A percentile compares a stretch with the other conserved stretches of the same genome.
phyloP scores from a whole-genome alignment of 805 yeast genomes.

The Candida palmyrensis region DNA sequence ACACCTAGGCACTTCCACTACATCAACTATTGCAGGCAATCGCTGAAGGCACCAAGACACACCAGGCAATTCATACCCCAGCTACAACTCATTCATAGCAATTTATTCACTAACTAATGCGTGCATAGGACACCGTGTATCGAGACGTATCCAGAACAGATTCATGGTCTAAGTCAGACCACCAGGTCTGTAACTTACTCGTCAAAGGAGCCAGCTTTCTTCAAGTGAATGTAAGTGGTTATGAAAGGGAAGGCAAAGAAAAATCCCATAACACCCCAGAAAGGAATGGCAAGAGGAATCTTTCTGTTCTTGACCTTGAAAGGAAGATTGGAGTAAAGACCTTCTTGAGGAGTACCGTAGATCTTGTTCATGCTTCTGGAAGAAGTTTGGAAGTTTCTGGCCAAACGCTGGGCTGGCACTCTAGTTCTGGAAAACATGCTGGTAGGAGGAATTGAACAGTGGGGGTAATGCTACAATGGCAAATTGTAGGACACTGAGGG shows the following conservation, averaged over 20 bases:
- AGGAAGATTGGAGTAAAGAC: conserved; percentile 89
- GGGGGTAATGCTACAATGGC: neutral
- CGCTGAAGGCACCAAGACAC: too few relatives aligned
- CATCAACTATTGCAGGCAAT: too few relatives aligned
- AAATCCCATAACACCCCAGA: conserved; percentile 67
- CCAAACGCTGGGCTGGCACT: conserved; percentile 6
- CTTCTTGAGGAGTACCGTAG: conserved; percentile 42
- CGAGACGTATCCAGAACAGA: neutral
- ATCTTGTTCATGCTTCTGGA: conserved; percentile 30
- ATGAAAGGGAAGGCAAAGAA: conserved; percentile 63
- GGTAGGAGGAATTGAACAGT: too few relatives aligned
- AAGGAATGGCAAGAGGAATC: conserved; percentile 80
- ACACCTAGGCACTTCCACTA: too few relatives aligned
- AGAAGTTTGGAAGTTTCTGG: conserved; percentile 44
- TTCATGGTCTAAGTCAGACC: neutral
- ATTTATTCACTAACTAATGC: too few relatives aligned
- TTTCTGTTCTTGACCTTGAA: conserved; percentile 92
- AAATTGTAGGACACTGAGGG: too few relatives aligned
- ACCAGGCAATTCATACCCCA: too few relatives aligned
- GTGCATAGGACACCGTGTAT: neutral
- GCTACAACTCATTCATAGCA: too few relatives aligned
- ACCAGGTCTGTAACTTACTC: neutral
- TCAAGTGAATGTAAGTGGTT: conserved; percentile 74
- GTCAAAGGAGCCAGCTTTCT: conserved; percentile 67
- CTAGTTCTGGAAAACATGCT: conserved; percentile 21